These are phyloP conservation scores for Cucumis melo DNA, from an alignment of 306 rosid species.

Conservation along the genomic window DNA sequence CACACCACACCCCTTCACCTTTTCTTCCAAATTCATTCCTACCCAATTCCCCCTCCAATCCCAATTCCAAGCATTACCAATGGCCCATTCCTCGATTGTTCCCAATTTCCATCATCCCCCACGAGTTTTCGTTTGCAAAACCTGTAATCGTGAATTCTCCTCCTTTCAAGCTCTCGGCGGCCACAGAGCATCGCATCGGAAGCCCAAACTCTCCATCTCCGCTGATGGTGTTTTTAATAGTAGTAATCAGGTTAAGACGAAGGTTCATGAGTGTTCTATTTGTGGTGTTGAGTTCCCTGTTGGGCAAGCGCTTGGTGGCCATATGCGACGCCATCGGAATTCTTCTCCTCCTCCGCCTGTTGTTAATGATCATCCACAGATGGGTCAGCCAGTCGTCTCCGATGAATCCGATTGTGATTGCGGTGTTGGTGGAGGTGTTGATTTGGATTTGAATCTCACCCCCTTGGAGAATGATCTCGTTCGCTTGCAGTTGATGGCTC, in stretches of 20 bases:
- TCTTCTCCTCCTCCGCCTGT: background rate
- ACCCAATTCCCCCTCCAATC: slow-evolving; percentile 5
- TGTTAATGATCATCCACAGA: background rate
- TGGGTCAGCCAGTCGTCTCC: background rate
- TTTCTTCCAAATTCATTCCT: background rate
- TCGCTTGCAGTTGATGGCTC: slow-evolving; percentile 15
- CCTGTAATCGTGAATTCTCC: slow-evolving; percentile 39
- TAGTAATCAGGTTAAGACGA: slow-evolving; percentile 14
- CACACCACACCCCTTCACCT: too few relatives aligned
- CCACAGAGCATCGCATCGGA: slow-evolving; percentile 77
- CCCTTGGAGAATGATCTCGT: slow-evolving; percentile 29
- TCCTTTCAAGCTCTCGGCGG: slow-evolving; percentile 90
- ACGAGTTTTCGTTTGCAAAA: slow-evolving; percentile 44
- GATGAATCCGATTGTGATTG: slow-evolving; percentile 17
- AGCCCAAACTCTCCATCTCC: slow-evolving; percentile 21
- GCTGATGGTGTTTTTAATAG: background rate
- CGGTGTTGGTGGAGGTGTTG: slow-evolving; percentile 7
- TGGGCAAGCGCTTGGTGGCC: slow-evolving; percentile 95
- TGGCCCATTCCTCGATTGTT: slow-evolving; percentile 29
- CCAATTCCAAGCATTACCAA: background rate
- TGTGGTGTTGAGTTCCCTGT: slow-evolving; percentile 53
- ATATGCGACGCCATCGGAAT: slow-evolving; percentile 73
- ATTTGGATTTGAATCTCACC: slow-evolving; percentile 40
- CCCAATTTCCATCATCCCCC: too few relatives aligned
- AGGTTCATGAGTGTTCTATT: slow-evolving; percentile 52